Conservation (phyloP, 2,329 filamentous ascomycete species). For the Sporothrix phasma region DNA sequence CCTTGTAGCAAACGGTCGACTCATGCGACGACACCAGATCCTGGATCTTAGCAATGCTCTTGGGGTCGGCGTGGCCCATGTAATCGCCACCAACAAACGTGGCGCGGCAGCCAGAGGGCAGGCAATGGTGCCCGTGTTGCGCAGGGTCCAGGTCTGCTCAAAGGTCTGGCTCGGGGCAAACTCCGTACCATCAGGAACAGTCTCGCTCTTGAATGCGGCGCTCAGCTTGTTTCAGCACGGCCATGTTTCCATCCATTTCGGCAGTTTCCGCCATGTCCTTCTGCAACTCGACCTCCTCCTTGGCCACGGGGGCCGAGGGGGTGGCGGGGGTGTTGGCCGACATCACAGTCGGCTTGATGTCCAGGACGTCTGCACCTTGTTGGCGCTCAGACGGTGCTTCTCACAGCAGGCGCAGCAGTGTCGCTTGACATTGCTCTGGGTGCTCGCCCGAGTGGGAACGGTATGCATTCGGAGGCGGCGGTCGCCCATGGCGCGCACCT, state of each 20-base stretch:
- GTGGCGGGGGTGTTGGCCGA: too few species aligned
- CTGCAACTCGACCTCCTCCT: not conserved
- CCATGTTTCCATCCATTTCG: conserved; percentile 18
- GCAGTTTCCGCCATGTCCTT: not conserved
- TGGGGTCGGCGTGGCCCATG: conserved; percentile 84
- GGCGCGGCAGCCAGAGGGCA: conserved; percentile 91
- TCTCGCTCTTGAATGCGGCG: conserved; percentile 66
- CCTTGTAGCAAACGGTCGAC: conserved; percentile 63
- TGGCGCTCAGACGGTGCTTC: conserved; percentile 1
- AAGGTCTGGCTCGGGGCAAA: conserved; percentile 64
- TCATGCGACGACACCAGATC: conserved; percentile 71
- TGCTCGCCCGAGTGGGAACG: too few species aligned
- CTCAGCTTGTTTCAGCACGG: conserved; percentile 27
- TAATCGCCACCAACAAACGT: conserved; percentile 90
- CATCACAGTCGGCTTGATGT: conserved; percentile 47
- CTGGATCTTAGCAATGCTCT: conserved; percentile 65
- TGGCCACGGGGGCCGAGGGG: not conserved
- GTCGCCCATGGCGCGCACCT: conserved; percentile 65
- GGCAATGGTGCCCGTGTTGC: conserved; percentile 65
- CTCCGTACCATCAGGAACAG: conserved; percentile 65
- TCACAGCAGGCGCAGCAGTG: not conserved
- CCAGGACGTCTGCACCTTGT: conserved; percentile 54
- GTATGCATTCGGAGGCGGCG: conserved; percentile 22
- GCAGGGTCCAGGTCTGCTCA: conserved; percentile 82
- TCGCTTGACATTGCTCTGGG: too few species aligned